Conservation (phyloP, 331 rosid genomes). For the Malus hybrid region DNA sequence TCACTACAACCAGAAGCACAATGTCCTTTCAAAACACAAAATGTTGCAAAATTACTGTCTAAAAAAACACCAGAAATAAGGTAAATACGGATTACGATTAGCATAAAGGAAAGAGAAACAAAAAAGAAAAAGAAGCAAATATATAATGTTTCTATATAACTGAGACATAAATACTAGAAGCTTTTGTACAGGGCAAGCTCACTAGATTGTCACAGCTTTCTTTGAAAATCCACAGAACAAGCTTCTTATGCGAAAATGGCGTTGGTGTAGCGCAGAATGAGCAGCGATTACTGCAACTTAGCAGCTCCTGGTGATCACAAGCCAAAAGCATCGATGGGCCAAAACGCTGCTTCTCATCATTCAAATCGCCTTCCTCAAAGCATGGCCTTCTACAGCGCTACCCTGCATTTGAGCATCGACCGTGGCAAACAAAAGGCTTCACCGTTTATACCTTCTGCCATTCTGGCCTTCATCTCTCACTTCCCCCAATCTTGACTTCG, state of each 20-base stretch:
- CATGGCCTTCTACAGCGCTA: neutral
- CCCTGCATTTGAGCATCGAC: neutral
- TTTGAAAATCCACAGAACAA: conserved; percentile 44
- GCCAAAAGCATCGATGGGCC: neutral
- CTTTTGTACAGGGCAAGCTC: conserved; percentile 30
- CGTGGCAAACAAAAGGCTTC: conserved; percentile 11
- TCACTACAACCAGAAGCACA: no score
- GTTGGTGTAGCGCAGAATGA: conserved; percentile 26
- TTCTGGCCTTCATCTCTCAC: conserved; percentile 45
- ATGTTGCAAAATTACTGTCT: neutral
- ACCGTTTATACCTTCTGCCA: conserved; percentile 59
- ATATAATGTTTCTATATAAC: conserved; percentile 9
- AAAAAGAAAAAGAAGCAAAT: neutral
- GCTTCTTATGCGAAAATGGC: conserved; percentile 25
- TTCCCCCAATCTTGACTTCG: conserved; percentile 72
- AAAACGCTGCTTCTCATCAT: neutral
- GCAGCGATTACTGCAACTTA: conserved; percentile 45
- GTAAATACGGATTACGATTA: neutral
- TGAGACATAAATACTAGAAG: conserved; percentile 11
- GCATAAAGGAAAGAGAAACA: neutral
- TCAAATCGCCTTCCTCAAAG: neutral
- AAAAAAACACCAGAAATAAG: neutral
- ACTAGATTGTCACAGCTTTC: conserved; percentile 23
- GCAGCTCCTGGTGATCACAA: conserved; percentile 21
- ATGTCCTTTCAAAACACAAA: no score